A percentile compares a stretch with the other conserved stretches of the same genome.
These are phyloP conservation scores for Trametes elegans DNA, from an alignment of 768 basidiomycete genomes.

Conservation along the genomic window DNA sequence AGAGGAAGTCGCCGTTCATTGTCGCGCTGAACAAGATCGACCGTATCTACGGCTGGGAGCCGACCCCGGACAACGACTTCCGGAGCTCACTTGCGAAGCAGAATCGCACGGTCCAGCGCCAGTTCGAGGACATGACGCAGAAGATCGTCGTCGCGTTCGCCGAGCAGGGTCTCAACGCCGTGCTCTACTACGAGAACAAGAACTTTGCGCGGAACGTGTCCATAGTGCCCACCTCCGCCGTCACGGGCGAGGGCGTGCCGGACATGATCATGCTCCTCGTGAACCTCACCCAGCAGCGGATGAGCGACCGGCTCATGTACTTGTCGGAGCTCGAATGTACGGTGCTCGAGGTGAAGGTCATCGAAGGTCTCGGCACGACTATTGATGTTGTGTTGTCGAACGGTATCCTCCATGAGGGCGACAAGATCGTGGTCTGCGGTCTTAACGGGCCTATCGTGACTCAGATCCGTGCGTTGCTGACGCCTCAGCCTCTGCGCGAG, in stretches of 20 bases:
- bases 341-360: slow-evolving; percentile 96
- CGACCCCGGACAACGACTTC: slow-evolving; percentile 91
- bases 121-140: slow-evolving; percentile 86
- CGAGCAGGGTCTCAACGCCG: slow-evolving; percentile 95
- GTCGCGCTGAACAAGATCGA: slow-evolving; percentile 99
- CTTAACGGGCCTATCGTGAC: slow-evolving; percentile 97
- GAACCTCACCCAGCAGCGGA: slow-evolving; percentile 95
- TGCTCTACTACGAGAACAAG: slow-evolving; percentile 97
- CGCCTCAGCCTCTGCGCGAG: slow-evolving; percentile 94
- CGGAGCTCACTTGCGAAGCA: slow-evolving; percentile 87
- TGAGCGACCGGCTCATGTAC: slow-evolving; percentile 98
- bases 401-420: slow-evolving; percentile 87
- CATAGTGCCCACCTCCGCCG: slow-evolving; percentile 94
- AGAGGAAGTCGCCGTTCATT: slow-evolving; percentile 97
- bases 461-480: slow-evolving; percentile 88
- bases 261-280: slow-evolving; percentile 99
- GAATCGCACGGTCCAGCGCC: slow-evolving; percentile 71
- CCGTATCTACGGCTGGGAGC: slow-evolving; percentile 93
- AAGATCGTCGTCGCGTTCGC: slow-evolving; percentile 92
- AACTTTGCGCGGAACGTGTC: slow-evolving; percentile 92
- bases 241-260: slow-evolving; percentile 97
- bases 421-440: slow-evolving; percentile 94
- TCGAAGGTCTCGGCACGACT: slow-evolving; percentile 96
- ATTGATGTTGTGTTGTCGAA: slow-evolving; percentile 97
- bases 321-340: slow-evolving; percentile 96